These are phyloP conservation scores for Stachybotrys chlorohalonatus DNA, from an alignment of 2,329 filamentous ascomycete species.

Conservation along the genomic window DNA sequence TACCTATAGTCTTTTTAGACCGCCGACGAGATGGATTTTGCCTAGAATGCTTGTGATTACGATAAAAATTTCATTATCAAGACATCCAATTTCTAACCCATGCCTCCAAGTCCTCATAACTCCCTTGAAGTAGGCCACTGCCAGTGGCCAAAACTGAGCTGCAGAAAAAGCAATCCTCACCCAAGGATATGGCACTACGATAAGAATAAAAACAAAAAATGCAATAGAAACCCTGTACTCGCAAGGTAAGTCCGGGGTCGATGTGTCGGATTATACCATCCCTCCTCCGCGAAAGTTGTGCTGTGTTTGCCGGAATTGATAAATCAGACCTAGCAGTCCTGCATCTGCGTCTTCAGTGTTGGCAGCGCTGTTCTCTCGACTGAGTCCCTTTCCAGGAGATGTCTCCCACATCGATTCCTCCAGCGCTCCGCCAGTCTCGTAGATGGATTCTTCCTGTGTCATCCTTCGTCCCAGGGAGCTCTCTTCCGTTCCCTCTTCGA, in stretches of 20 bases:
- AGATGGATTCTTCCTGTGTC: slow-evolving; percentile 47
- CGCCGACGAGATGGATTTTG: too few relatives aligned
- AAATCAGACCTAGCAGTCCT: slow-evolving; percentile 48
- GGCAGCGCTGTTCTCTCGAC: slow-evolving; percentile 41
- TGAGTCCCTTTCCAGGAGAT: slow-evolving; percentile 40
- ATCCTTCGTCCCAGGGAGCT: slow-evolving; percentile 23
- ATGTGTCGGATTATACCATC: neutral
- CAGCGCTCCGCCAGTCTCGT: slow-evolving; percentile 39
- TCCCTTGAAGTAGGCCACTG: too few relatives aligned
- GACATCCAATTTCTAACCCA: too few relatives aligned
- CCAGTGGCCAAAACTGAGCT: too few relatives aligned
- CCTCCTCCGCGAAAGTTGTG: slow-evolving; percentile 32
- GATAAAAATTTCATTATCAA: too few relatives aligned
- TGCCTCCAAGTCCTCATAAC: too few relatives aligned
- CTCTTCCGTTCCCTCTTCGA: slow-evolving; percentile 46
- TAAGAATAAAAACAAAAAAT: neutral
- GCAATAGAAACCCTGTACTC: neutral
- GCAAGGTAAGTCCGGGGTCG: neutral
- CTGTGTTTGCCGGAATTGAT: slow-evolving; percentile 50
- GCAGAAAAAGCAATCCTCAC: too few relatives aligned
- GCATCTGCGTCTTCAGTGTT: slow-evolving; percentile 38
- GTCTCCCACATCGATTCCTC: slow-evolving; percentile 54
- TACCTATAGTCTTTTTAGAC: too few relatives aligned
- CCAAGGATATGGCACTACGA: too few relatives aligned
- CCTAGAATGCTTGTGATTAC: too few relatives aligned